Evolutionary conservation across 2,329 filamentous ascomycete genomes (phyloP).

Genomic region (Aspergillus ibericus): DNA sequence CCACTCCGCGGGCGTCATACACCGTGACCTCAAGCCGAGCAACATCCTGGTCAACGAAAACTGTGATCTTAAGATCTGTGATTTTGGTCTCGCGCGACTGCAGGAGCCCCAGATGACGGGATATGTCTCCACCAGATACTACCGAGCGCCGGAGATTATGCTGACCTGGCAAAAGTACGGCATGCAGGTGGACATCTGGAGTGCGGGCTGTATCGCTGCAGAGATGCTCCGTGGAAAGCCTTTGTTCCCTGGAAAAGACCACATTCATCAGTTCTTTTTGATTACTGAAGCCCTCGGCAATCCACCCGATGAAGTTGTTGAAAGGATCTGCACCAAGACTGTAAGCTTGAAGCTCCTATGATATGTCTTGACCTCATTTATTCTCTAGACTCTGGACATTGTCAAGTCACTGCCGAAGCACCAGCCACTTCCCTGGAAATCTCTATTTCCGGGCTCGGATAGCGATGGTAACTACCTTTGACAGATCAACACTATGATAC

Average conservation of each 20-base stretch:
- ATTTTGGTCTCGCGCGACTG: slow-evolving; percentile 94
- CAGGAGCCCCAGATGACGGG: slow-evolving; percentile 99
- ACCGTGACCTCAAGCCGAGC: slow-evolving; percentile 95
- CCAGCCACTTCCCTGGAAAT: slow-evolving; percentile 76
- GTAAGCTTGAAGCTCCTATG: slow-evolving; percentile 49
- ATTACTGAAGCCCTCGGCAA: slow-evolving; percentile 96
- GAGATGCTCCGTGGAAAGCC: slow-evolving; percentile 99
- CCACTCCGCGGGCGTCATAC: slow-evolving; percentile 95
- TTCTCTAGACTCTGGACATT: slow-evolving; percentile 77
- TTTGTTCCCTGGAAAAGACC: slow-evolving; percentile 96
- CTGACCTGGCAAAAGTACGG: slow-evolving; percentile 99
- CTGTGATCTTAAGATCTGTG: slow-evolving; percentile 98
- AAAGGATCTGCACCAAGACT: slow-evolving; percentile 97
- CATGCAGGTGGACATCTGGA: slow-evolving; percentile 98
- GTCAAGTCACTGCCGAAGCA: slow-evolving; percentile 94
- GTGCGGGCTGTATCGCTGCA: slow-evolving; percentile 97
- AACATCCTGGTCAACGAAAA: slow-evolving; percentile 99
- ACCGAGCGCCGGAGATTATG: slow-evolving; percentile 98
- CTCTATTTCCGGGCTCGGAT: slow-evolving; percentile 95
- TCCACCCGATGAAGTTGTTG: slow-evolving; percentile 94
- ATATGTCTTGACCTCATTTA: neutral
- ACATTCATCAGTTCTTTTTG: slow-evolving; percentile 99
- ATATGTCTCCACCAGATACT: slow-evolving; percentile 98
- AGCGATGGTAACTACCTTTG: slow-evolving; percentile 62
- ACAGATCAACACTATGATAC: neutral